Evolutionary conservation across 805 yeast genomes (phyloP), one percentile per base, ranked within the genome.

Genomic region (Metschnikowia baotianmanensis): DNA sequence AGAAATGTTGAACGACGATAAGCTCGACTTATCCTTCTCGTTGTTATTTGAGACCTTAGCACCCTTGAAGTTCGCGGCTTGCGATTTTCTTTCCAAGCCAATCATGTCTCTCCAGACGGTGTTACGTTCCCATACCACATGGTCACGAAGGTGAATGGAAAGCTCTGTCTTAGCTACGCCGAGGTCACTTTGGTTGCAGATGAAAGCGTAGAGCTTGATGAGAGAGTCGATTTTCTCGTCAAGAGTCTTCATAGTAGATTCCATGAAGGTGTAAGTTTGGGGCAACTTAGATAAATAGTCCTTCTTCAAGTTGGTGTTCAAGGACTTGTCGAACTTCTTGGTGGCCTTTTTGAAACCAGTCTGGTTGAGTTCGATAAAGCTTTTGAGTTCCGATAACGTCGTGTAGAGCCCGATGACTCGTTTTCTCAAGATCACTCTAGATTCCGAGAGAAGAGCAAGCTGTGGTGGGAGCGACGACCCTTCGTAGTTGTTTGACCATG

Each of bases 41-140:
- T 43, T 35, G 3, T 31, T n/a, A 13, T 36, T 15, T 7, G 27
- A 29, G 9, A 30, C 12, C n/a, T 34, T 34, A 11, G 39, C 34
- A 4, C 33, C 38, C 16, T 47, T 47, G 5, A 42, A 41, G 50
- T 61, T 48, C 2, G 90, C 89, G 16, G 87, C 88, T 53, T 89
- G 91, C 1, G 90, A 71, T 54, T 86, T 86, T 51, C 96, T 76
- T 59, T 90, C 96, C 49, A 74, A 57, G 1, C 78, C 78, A 41
- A 75, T 70, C 78, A 75, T 72, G 47, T 74, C 78, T 52, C 75
- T 68, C 80, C 80, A 76, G 11, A 76, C 75, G 0, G 79, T 74
- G 46, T 74, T 71, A 55, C 80, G 61, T 53, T 76, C 79, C 74
- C 77, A 76, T 3, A 76, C 78, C 34, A 75, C 75, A 47, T 74